Evolutionary conservation across 768 basidiomycete genomes (phyloP).

Genomic region (Lactarius evosmus): DNA sequence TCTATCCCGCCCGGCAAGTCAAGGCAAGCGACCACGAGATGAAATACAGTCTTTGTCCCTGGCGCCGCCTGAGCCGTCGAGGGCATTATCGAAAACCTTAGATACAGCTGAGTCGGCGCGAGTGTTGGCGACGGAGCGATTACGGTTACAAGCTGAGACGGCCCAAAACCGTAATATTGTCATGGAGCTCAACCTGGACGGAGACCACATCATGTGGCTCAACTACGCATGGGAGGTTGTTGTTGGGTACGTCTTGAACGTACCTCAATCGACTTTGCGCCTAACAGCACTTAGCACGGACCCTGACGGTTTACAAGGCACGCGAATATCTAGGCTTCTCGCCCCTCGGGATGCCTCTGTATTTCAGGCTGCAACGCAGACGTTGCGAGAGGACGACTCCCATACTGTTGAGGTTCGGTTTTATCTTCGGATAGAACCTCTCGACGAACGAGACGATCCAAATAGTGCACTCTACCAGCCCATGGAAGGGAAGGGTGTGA

Average conservation of each 20-base stretch:
- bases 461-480: constrained; percentile 62
- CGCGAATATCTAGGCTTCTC: constrained; percentile 77
- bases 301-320: constrained; percentile 72
- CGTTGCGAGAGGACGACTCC: constrained; percentile 85
- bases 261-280: constrained; percentile 17
- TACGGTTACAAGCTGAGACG: constrained; percentile 87
- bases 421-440: constrained; percentile 73
- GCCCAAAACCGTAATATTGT: constrained; percentile 96
- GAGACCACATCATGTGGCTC: constrained; percentile 92
- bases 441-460: constrained; percentile 48
- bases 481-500: constrained; percentile 98
- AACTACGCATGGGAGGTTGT: constrained; percentile 95
- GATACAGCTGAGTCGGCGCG: constrained; percentile 73
- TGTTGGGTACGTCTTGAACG: constrained; percentile 60
- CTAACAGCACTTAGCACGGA: constrained; percentile 56
- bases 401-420: constrained; percentile 93
- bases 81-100: constrained; percentile 42
- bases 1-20: constrained; percentile 47
- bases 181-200: constrained; percentile 89
- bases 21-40: constrained; percentile 54
- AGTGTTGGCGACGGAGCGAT: constrained; percentile 81
- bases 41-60: constrained; percentile 34
- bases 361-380: constrained; percentile 82
- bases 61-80: constrained; percentile 29
- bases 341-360: constrained; percentile 76